Evolutionary conservation across 1,284 basidiomycete genomes (phyloP).

Genomic region (Microbotryum lychnidis-dioicae): DNA sequence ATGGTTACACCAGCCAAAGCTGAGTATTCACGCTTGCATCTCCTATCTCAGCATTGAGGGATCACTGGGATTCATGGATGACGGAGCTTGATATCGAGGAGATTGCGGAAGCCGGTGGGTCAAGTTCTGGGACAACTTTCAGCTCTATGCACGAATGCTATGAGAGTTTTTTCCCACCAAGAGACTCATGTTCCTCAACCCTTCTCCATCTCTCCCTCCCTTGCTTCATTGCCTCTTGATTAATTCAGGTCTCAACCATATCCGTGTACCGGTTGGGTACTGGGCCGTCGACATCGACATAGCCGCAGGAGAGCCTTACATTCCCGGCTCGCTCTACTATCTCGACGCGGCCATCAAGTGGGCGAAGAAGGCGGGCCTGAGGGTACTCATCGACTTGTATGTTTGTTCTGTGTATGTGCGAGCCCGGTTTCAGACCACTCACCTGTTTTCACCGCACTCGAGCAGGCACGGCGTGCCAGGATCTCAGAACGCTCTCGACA

Average conservation of each 20-base stretch:
- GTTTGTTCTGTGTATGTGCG: not conserved
- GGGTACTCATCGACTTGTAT: conserved; percentile 46
- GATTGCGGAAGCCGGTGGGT: conserved; percentile 58
- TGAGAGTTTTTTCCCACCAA: not conserved
- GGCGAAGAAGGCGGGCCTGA: conserved; percentile 53
- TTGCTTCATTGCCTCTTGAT: conserved; percentile 1
- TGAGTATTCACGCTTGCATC: conserved; percentile 41
- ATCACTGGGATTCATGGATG: conserved; percentile 66
- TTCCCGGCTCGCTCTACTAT: conserved; percentile 43
- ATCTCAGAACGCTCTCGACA: conserved; percentile 57
- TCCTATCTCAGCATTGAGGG: conserved; percentile 28
- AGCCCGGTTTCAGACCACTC: not conserved
- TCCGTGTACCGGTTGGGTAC: conserved; percentile 58
- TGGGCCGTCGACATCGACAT: conserved; percentile 23
- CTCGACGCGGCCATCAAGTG: conserved; percentile 57
- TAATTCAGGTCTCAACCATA: conserved; percentile 35
- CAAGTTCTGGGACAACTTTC: conserved; percentile 54
- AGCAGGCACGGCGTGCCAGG: conserved; percentile 52
- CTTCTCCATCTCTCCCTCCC: conserved; percentile 4
- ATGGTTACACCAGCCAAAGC: conserved; percentile 38
- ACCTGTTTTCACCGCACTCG: conserved; percentile 36
- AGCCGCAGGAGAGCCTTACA: conserved; percentile 14
- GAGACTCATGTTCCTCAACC: too few species aligned
- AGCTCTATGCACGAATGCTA: conserved; percentile 36
- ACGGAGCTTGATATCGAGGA: conserved; percentile 59